Evolutionary conservation across 805 yeast genomes (phyloP), one percentile per base, ranked within the genome.

Genomic region (Ogataea pignaliae): DNA sequence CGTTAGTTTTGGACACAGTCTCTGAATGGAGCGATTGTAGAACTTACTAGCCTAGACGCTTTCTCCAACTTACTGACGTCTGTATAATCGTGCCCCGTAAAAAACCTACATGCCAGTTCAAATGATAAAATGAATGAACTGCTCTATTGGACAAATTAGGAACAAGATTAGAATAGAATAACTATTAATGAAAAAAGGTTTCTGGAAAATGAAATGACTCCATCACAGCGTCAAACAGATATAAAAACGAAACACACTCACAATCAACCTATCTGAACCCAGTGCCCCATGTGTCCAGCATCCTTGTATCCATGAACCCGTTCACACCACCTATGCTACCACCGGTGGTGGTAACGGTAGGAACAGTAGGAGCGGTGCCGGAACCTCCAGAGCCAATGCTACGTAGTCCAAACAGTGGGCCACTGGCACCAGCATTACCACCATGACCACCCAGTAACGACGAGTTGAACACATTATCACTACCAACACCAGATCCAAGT

Each of bases 221-320:
- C 17, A 35, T 10, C 13, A 34, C 21, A 14, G 9, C 33, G 36
- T 34, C 17, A 14, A 10, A 35, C 15, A 10, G 17, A 6, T 11
- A 10, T 32, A 21, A 10, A 40, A 13, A 14, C n/a, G n/a, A 13
- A 10, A 14, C 7, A 40, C 16, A 18, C 3, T 29, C 39, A 34
- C 21, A 28, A 28, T 15, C 13, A 17, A 41, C 18, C 40, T 37
- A 51, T 21, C 43, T 50, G 31, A 51, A 48, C 3, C 52, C 48
- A 32, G 44, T 33, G 5, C 55, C 53, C 55, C 55, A 51, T n/a
- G 50, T 39, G 18, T 48, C 48, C 11, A 48, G 37, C 29, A 50
- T 29, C 12, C 48, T 36, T 13, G 34, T 33, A 21, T 40, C 44
- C 29, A 43, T 21, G 13, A 43, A 36, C 13, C 34, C 36, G 28